Base-by-base conservation (phyloP, 345 rosid species). In the Lepidium aucheri region DNA sequence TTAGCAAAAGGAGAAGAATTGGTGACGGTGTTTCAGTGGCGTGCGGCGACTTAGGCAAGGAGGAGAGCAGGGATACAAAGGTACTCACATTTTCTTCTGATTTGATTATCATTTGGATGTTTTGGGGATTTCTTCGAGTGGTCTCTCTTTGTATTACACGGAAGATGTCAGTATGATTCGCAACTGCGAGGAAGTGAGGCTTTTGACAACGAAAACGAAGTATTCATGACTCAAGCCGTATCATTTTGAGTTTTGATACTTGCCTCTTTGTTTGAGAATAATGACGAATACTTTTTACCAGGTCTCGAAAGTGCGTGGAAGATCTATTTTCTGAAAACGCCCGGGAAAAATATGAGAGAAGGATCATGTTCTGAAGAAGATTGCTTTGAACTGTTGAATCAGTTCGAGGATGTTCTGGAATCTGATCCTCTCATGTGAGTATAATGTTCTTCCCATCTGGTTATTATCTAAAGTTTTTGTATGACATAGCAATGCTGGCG, bases 371-470 rank as follows among this genome's bases (percentile, higher is more conserved):
- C 63, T 39, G 75, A 67, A 41, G 71, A 53, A 15, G 68, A 52
- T 43, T 74, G 68, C 26, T 46, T 57, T 58, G 70, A 57, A 50
- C 77, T 85, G 46, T 74, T 87, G 79, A 71, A 53, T 30, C 81
- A 86, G 50, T 76, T 93, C 38, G 82, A 86, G 69, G 63, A 35
- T 35, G 78, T 90, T 70, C 74, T 90, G 61, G 87, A 88, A 17
- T 83, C 84, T 10, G 97, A 90, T 76, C 84, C 90, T 47, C 82
- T 80, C 49, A 86, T 90, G 98, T 90, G 74, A 80, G 95, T 60
- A 13, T 55, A 18, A n/a, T 69, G 0, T 22, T 56, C 39, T 56
- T 7, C 6, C 30, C 0, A 3, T 38, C 2, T 58, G 17, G 20
- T 15, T 8, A 34, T n/a, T 53, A 26, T 8, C 18, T 59, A 42